These are phyloP conservation scores for Thermomyces lanuginosus DNA, from an alignment of 2,329 filamentous ascomycete genomes.

Conservation along the genomic window DNA sequence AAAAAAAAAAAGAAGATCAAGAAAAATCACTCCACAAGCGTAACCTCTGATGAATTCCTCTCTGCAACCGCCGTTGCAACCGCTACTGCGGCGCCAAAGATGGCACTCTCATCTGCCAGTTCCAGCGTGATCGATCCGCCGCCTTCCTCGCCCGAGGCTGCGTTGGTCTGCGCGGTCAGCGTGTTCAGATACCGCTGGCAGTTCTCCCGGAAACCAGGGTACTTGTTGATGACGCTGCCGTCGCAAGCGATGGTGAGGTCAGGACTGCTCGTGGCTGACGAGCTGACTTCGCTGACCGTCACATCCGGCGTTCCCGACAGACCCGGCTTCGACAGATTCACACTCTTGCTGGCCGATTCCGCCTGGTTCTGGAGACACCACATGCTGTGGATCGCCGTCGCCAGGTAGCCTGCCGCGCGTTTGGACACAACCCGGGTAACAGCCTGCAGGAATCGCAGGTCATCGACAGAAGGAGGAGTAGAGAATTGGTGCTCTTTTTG, in stretches of 20 bases:
- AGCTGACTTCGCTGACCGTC: conserved; percentile 18
- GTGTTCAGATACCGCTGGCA: conserved; percentile 30
- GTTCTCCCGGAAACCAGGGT: conserved; percentile 31
- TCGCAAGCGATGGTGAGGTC: conserved; percentile 34
- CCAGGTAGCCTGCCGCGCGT: conserved; percentile 46
- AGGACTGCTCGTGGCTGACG: conserved; percentile 14
- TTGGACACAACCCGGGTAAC: conserved; percentile 38
- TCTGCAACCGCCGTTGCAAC: conserved; percentile 28
- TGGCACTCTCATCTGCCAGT: conserved; percentile 27
- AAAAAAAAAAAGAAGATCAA: conserved; percentile 4
- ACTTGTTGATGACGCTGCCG: conserved; percentile 37
- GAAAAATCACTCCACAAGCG: conserved; percentile 1
- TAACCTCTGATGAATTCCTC: conserved; percentile 4
- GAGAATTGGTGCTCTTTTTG: conserved; percentile 36
- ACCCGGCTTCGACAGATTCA: conserved; percentile 10
- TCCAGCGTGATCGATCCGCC: conserved; percentile 23
- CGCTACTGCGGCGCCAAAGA: conserved; percentile 32
- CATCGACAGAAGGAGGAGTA: conserved; percentile 29
- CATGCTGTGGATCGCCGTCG: conserved; percentile 45
- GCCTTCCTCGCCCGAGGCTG: conserved; percentile 4
- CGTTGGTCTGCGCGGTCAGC: conserved; percentile 18
- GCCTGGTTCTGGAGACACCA: conserved; percentile 39
- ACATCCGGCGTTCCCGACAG: conserved; percentile 14
- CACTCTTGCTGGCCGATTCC: conserved; percentile 21
- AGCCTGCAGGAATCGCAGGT: conserved; percentile 39